Percentiles rank a stretch among this genome's conserved stretches.
Evolutionary conservation across 1,284 basidiomycete species (phyloP).

Genomic region (Trichosporon sp.): DNA sequence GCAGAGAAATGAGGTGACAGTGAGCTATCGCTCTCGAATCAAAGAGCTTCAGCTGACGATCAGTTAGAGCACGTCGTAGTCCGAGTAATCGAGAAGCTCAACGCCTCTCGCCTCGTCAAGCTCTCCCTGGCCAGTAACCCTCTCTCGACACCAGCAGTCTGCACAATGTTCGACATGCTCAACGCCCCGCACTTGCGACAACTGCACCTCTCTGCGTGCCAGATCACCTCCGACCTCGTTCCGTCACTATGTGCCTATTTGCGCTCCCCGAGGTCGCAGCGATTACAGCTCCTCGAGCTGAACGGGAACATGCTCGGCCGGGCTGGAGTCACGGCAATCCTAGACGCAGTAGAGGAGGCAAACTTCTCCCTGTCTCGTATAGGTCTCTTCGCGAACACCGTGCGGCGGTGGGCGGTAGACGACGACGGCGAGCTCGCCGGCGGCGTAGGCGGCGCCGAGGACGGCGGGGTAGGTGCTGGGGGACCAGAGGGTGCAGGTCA

Average conservation of each 20-base stretch:
- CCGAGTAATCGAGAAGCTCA: constrained; percentile 22
- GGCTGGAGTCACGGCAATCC: constrained; percentile 25
- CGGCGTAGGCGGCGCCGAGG: constrained; percentile 1
- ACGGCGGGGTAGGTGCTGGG: background rate
- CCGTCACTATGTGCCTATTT: constrained; percentile 23
- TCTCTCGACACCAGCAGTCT: constrained; percentile 19
- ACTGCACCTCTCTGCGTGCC: constrained; percentile 30
- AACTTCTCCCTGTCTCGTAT: constrained; percentile 32
- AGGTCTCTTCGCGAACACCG: constrained; percentile 29
- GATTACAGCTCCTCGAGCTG: constrained; percentile 31
- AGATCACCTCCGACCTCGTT: constrained; percentile 22
- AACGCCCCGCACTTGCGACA: constrained; percentile 24
- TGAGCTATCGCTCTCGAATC: background rate
- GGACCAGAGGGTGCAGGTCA: background rate
- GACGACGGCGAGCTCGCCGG: background rate
- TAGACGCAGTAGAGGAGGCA: constrained; percentile 31
- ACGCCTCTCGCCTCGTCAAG: constrained; percentile 25
- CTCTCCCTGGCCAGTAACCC: constrained; percentile 36
- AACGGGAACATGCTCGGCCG: constrained; percentile 38
- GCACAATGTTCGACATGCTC: constrained; percentile 25
- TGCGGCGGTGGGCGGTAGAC: background rate
- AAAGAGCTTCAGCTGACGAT: background rate
- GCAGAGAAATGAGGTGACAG: constrained; percentile 32
- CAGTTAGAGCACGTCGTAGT: background rate
- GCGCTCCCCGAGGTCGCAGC: constrained; percentile 22